These are phyloP conservation scores for Haplographium delicatum DNA, from an alignment of 495 filamentous ascomycete genomes.

Conservation along the genomic window DNA sequence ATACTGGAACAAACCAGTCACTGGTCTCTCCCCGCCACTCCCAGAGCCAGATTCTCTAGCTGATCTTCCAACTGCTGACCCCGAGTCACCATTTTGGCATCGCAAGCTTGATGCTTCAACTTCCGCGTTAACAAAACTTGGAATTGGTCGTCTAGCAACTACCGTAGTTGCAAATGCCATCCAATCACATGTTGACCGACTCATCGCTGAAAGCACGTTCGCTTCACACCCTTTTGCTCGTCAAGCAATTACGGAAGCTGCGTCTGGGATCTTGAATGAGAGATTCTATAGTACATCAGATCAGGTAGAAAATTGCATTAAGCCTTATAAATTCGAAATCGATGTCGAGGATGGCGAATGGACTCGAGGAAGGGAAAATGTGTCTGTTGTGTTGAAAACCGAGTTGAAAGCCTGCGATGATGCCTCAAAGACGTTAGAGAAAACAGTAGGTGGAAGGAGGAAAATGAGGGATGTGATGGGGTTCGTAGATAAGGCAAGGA, in stretches of 20 bases:
- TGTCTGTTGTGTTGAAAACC: conserved; percentile 68
- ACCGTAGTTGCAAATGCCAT: conserved; percentile 82
- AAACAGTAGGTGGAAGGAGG: conserved; percentile 65
- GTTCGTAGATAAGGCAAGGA: conserved; percentile 85
- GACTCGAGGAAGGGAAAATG: conserved; percentile 74
- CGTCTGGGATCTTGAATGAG: conserved; percentile 82
- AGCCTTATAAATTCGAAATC: conserved; percentile 96
- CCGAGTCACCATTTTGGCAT: conserved; percentile 84
- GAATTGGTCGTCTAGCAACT: conserved; percentile 87
- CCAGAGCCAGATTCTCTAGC: conserved; percentile 67
- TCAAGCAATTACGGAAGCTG: conserved; percentile 85
- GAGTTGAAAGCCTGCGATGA: conserved; percentile 79
- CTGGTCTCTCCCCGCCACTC: conserved; percentile 57
- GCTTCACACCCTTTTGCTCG: conserved; percentile 84
- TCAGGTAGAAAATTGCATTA: conserved; percentile 99
- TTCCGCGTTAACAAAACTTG: conserved; percentile 85
- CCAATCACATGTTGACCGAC: conserved; percentile 75
- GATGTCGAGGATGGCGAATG: conserved; percentile 90
- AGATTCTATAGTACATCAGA: conserved; percentile 94
- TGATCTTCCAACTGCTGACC: conserved; percentile 74
- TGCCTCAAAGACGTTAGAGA: conserved; percentile 71
- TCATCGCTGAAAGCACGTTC: conserved; percentile 77
- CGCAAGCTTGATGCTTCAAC: conserved; percentile 90
- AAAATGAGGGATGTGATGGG: conserved; percentile 85
- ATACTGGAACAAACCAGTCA: conserved; percentile 98